phyloP scores from a whole-genome alignment of 106 monocot genomes.

The Phalaenopsis equestris region DNA sequence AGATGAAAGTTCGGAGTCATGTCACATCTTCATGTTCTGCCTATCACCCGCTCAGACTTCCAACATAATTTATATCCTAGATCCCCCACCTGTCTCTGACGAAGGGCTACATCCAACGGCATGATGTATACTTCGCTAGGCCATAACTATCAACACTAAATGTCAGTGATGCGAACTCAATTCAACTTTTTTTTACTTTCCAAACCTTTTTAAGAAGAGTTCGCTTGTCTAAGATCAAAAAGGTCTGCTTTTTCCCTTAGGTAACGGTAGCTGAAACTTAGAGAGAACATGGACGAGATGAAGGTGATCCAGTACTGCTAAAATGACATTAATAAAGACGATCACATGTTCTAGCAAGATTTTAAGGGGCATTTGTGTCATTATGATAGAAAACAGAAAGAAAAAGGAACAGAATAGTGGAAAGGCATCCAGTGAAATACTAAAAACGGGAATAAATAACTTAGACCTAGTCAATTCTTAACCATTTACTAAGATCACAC shows the following conservation, averaged over 20 bases:
- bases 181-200: background rate
- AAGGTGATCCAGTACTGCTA: too few relatives aligned
- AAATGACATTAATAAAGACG: too few relatives aligned
- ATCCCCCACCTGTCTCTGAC: too few relatives aligned
- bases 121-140: background rate
- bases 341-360: too few relatives aligned
- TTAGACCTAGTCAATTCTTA: background rate
- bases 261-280: too few relatives aligned
- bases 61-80: too few relatives aligned
- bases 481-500: background rate
- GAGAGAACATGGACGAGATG: too few relatives aligned
- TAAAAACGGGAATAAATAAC: background rate
- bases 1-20: too few relatives aligned
- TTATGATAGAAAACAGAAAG: background rate
- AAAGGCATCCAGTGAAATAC: background rate
- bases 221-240: background rate
- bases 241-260: too few relatives aligned
- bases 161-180: background rate
- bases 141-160: background rate
- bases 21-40: too few relatives aligned
- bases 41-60: too few relatives aligned
- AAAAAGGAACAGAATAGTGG: background rate
- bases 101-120: background rate
- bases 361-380: too few relatives aligned
- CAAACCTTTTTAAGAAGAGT: background rate